Evolutionary conservation across 202 grass and related monocot genomes (phyloP).

Genomic region (Setaria italica): DNA sequence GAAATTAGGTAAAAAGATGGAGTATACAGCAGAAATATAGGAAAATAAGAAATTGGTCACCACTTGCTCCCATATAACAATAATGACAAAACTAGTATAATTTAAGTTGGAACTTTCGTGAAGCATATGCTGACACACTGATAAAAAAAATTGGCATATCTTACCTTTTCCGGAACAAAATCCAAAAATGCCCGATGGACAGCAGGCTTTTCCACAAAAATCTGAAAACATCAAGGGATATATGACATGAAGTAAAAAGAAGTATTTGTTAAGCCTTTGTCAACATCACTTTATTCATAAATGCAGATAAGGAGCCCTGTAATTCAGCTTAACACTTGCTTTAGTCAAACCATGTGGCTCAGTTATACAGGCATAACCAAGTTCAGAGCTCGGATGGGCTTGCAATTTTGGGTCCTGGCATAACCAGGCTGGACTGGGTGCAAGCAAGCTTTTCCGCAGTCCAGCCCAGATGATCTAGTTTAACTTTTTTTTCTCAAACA

Average conservation of each 20-base stretch:
- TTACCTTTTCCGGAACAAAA: conserved; percentile 81
- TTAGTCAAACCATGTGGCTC: background rate
- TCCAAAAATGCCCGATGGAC: conserved; percentile 90
- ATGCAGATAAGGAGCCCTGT: background rate
- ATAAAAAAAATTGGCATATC: conserved; percentile 13
- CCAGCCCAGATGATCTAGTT: background rate
- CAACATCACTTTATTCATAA: conserved; percentile 7
- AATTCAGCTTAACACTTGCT: conserved; percentile 26
- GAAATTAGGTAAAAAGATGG: conserved; percentile 29
- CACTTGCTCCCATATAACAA: background rate
- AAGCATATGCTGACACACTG: background rate
- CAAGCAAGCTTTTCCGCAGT: background rate
- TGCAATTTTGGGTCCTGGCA: background rate
- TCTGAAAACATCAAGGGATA: conserved; percentile 57
- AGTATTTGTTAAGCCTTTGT: background rate
- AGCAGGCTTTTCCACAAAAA: conserved; percentile 94
- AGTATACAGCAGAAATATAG: conserved; percentile 5
- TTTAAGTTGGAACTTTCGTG: conserved; percentile 7
- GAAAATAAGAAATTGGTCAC: conserved; percentile 15
- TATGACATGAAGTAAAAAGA: background rate
- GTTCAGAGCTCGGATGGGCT: background rate
- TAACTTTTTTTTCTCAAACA: too few species aligned
- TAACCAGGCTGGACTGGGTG: conserved; percentile 4
- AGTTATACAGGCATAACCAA: conserved; percentile 6
- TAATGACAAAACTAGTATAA: conserved; percentile 8